These are phyloP conservation scores for Metschnikowia peoriensis DNA, from an alignment of 805 yeast genomes.

Conservation along the genomic window DNA sequence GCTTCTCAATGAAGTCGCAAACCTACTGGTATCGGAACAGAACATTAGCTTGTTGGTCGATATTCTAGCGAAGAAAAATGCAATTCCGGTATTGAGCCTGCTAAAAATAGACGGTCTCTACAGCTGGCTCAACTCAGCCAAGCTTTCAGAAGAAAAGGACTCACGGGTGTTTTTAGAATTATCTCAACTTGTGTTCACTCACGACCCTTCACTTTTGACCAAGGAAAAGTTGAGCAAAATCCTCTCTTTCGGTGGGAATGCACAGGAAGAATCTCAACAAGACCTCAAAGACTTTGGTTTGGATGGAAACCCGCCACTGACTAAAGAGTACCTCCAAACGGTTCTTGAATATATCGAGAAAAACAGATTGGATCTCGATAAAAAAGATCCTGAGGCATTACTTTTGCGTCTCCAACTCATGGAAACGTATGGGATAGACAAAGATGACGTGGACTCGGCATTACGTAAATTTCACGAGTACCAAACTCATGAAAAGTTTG, in stretches of 20 bases:
- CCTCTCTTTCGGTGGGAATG: constrained; percentile 2
- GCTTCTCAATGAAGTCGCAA: constrained; percentile 8
- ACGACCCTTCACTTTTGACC: constrained; percentile 14
- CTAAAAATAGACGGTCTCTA: constrained; percentile 7
- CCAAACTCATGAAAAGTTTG: constrained; percentile 36
- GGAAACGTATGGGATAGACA: constrained; percentile 32
- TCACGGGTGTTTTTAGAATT: constrained; percentile 3
- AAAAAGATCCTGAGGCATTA: constrained; percentile 27
- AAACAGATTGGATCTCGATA: constrained; percentile 24
- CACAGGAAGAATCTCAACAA: neutral
- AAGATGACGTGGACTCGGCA: constrained; percentile 27
- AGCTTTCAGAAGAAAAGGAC: neutral
- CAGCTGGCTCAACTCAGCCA: constrained; percentile 5
- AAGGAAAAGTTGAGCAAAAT: constrained; percentile 13
- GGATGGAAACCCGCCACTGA: neutral
- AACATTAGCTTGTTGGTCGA: constrained; percentile 5
- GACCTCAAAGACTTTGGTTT: neutral
- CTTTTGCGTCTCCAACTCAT: constrained; percentile 32
- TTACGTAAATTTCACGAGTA: constrained; percentile 40
- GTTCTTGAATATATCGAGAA: constrained; percentile 22
- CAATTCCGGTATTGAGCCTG: neutral
- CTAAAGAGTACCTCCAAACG: constrained; percentile 5
- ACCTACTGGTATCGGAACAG: neutral
- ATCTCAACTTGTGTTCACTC: constrained; percentile 14
- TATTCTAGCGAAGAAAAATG: constrained; percentile 3